These are phyloP conservation scores for Withania somnifera DNA, from an alignment of 305 asterid species.

Conservation along the genomic window DNA sequence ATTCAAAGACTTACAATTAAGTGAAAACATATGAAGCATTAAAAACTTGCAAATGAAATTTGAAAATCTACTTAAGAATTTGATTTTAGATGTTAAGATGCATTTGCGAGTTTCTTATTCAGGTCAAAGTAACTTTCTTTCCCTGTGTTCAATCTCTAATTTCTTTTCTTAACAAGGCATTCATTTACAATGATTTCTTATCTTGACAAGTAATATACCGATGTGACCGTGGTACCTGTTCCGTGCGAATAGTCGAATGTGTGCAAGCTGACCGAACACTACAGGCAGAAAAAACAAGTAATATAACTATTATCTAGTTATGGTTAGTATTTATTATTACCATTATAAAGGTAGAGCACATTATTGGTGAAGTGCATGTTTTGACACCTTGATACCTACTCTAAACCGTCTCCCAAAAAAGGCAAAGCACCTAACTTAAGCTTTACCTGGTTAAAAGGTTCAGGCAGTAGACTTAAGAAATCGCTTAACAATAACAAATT, in stretches of 20 bases:
- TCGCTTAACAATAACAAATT: neutral
- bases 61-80: neutral
- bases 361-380: neutral
- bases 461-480: neutral
- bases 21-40: neutral
- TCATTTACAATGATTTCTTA: neutral
- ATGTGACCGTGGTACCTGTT: no score
- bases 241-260: no score
- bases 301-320: neutral
- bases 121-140: neutral
- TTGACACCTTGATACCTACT: neutral
- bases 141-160: neutral
- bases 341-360: neutral
- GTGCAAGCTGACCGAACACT: no score
- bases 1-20: neutral
- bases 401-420: neutral
- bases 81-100: neutral
- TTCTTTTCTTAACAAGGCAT: neutral
- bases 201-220: neutral
- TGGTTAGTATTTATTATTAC: neutral
- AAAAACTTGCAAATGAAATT: neutral
- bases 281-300: no score
- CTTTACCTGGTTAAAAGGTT: neutral
- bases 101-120: neutral
- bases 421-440: neutral